Conservation (phyloP, 2,329 filamentous ascomycete genomes). For the Fusarium phyllophilum region DNA sequence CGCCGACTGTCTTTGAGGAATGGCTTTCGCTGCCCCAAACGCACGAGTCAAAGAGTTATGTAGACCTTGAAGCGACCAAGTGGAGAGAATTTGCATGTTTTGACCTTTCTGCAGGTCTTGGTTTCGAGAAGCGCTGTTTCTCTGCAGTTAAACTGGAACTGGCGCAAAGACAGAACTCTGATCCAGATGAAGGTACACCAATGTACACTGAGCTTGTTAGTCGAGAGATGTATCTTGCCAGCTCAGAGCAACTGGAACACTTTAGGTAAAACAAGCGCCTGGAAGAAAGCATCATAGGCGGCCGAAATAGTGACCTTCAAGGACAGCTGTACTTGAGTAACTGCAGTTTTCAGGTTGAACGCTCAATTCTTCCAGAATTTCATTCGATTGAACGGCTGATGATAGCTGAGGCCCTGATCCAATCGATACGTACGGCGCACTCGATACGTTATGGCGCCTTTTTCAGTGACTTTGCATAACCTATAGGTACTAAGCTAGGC, state of each 20-base stretch:
- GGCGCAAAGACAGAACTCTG: constrained; percentile 15
- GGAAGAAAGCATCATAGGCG: constrained; percentile 19
- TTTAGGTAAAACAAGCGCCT: constrained; percentile 37
- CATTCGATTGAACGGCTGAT: constrained; percentile 4
- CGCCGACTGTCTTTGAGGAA: constrained; percentile 12
- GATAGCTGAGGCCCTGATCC: background rate
- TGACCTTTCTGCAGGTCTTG: constrained; percentile 31
- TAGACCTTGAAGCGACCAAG: constrained; percentile 22
- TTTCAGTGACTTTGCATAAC: too few species aligned
- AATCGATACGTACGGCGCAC: too few species aligned
- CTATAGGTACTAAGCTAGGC: too few species aligned
- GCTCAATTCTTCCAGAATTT: background rate
- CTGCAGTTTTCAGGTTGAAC: constrained; percentile 5
- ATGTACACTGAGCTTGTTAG: background rate
- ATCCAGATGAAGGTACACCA: constrained; percentile 4
- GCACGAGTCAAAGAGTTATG: background rate
- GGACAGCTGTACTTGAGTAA: constrained; percentile 13
- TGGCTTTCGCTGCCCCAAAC: constrained; percentile 18
- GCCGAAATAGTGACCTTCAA: constrained; percentile 15
- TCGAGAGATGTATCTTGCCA: constrained; percentile 20
- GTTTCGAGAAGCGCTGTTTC: constrained; percentile 43
- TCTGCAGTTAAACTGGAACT: constrained; percentile 23
- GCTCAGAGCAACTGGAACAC: background rate
- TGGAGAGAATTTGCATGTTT: constrained; percentile 25
- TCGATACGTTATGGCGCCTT: too few species aligned